Evolutionary conservation across 169 alveolate genomes (phyloP).

Genomic region (Amoebophrya sp.): DNA sequence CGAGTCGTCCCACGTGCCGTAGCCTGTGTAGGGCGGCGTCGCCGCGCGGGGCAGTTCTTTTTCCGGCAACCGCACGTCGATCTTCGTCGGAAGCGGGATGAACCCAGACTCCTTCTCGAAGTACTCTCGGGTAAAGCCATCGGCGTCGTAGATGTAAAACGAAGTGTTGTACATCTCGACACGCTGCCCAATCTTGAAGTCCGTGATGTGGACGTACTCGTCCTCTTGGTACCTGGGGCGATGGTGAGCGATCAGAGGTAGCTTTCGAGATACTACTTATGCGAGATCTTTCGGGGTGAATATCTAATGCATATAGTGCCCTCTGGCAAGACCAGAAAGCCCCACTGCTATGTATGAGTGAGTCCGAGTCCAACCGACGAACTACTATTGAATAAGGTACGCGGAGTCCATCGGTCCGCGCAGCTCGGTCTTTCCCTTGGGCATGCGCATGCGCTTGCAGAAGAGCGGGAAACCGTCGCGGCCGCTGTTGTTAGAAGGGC

Average conservation of each 20-base stretch:
- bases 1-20: conserved; percentile 26
- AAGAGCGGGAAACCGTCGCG: conserved; percentile 25
- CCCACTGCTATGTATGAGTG: no score
- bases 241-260: no score
- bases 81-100: neutral
- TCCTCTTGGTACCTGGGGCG: neutral
- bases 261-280: no score
- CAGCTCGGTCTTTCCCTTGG: conserved; percentile 3
- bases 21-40: conserved; percentile 32
- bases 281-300: no score
- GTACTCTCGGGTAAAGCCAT: conserved; percentile 25
- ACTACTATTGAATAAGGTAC: no score
- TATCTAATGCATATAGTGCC: no score
- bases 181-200: neutral
- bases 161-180: neutral
- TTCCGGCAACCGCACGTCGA: conserved; percentile 22
- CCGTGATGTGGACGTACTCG: neutral
- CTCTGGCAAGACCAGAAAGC: no score
- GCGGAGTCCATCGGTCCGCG: neutral
- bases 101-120: neutral
- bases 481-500: conserved; percentile 8
- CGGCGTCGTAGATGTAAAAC: conserved; percentile 26
- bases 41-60: conserved; percentile 18
- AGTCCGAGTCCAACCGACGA: no score
- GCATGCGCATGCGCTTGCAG: conserved; percentile 15